These are phyloP conservation scores for Pseudogymnoascus sp. DNA, from an alignment of 2,329 filamentous ascomycete species.

Conservation along the genomic window DNA sequence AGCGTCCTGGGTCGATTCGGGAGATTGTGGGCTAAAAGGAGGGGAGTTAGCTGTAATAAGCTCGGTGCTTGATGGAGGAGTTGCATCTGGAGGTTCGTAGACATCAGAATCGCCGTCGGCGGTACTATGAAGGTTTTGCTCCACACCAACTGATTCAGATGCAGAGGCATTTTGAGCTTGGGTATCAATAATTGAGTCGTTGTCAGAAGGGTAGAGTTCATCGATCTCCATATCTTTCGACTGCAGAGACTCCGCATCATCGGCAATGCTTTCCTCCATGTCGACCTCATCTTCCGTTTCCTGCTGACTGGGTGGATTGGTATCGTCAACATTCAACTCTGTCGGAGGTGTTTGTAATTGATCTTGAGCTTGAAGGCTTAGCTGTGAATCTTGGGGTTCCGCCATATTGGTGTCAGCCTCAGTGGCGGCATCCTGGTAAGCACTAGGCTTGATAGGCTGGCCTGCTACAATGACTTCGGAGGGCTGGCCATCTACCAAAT, in stretches of 20 bases:
- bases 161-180: not conserved
- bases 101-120: slow-evolving; percentile 36
- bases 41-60: slow-evolving; percentile 26
- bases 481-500: not conserved
- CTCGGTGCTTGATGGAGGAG: slow-evolving; percentile 17
- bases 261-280: slow-evolving; percentile 9
- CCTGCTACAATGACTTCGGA: not conserved
- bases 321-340: not conserved
- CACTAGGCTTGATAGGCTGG: not conserved
- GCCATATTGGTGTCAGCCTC: not conserved
- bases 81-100: slow-evolving; percentile 47
- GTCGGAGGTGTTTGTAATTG: not conserved
- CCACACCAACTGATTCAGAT: not conserved
- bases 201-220: not conserved
- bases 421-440: not conserved
- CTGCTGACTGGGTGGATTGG: slow-evolving; percentile 10
- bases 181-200: not conserved
- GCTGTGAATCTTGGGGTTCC: not conserved
- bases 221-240: slow-evolving; percentile 5
- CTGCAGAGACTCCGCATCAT: not conserved
- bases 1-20: slow-evolving; percentile 17
- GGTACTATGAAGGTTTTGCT: slow-evolving; percentile 1
- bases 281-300: slow-evolving; percentile 13
- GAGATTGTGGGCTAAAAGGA: slow-evolving; percentile 35
- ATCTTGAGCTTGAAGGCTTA: not conserved